A percentile compares a stretch with the other conserved stretches of the same genome.
phyloP scores from a whole-genome alignment of 2,329 filamentous ascomycete species.

The Exophiala alcalophila region DNA sequence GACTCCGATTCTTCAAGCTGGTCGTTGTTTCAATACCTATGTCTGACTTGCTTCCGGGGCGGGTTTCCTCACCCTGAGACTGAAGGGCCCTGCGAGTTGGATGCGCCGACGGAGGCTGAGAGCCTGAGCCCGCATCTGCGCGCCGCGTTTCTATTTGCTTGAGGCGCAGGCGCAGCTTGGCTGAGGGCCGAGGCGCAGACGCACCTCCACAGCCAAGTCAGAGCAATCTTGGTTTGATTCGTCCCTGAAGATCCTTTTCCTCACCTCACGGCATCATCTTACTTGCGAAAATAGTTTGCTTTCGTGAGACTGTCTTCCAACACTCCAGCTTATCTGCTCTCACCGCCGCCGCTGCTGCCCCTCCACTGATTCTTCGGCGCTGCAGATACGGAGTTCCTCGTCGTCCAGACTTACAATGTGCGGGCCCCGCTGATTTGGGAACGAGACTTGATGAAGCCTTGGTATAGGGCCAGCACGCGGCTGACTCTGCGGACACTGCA shows the following conservation, averaged over 20 bases:
- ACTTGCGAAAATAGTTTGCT: conserved; percentile 10
- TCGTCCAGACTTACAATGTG: conserved; percentile 6
- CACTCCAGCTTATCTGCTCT: too few species aligned
- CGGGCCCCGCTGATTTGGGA: conserved; percentile 3
- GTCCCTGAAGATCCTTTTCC: conserved; percentile 6
- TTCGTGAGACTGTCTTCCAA: too few species aligned
- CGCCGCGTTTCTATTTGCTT: too few species aligned
- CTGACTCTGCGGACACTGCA: conserved; percentile 1
- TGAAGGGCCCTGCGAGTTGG: conserved; percentile 1
- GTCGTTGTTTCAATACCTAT: conserved; percentile 9
- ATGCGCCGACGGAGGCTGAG: conserved; percentile 25
- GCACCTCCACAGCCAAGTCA: too few species aligned
- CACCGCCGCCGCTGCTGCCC: too few species aligned
- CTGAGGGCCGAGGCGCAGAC: conserved; percentile 5
- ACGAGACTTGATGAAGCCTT: conserved; percentile 13
- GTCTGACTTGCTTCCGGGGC: neutral
- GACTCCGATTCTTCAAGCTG: conserved; percentile 4
- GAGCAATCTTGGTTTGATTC: conserved; percentile 6
- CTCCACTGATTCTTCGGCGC: too few species aligned
- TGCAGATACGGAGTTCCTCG: too few species aligned
- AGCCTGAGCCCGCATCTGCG: too few species aligned
- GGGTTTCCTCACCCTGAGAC: conserved; percentile 11
- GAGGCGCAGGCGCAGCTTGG: conserved; percentile 18
- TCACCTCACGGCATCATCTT: neutral
- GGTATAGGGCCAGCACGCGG: too few species aligned